Evolutionary conservation across 2,329 filamentous ascomycete species (phyloP), one percentile per base, ranked within the genome.

Genomic region (Trichoderma sp.): DNA sequence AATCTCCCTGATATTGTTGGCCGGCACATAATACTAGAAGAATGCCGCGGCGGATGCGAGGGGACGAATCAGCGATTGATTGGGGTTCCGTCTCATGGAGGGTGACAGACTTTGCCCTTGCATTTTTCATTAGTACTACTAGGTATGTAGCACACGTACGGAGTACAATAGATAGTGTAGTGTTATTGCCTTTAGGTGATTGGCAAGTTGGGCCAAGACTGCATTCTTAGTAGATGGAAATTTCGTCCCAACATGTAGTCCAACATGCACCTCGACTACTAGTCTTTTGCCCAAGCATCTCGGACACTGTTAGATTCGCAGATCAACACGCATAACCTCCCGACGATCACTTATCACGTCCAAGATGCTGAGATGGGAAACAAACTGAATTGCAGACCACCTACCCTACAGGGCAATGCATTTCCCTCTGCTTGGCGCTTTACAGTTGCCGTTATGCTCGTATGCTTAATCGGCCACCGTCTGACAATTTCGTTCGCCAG

Each of bases 391-490:
- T n/a, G n/a, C n/a, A n/a, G n/a, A n/a, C n/a, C n/a, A 19, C 52
- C 34, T 54, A 54, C 52, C 52, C 52, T 54, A 34, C 52, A 54
- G 19, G 3, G 9, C n/a, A 37, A 37, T 19, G 5, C 17, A 5
- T 13, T 19, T 19, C 52, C n/a, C 34, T 29, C 22, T 19, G 32
- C 45, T 35, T 22, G 42, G 58, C 39, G n/a, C 8, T 27, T 39
- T 64, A 64, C 60, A 35, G 32, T 53, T 52, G 19, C 42, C 29
- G 32, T 34, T 61, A 63, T 37, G 45, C 45, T 37, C 45, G 42
- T 64, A 64, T 64, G 60, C 60, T 64, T 64, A 64, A 64, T 29
- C 45, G 13, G n/a, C 7, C 60, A 17, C n/a, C 27, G 27, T n/a
- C 34, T n/a, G 25, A 13, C n/a, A 15, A 19, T 15, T 42, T 48